phyloP scores from a whole-genome alignment of 2,329 filamentous ascomycete species.

The Microthyrium microscopicum region DNA sequence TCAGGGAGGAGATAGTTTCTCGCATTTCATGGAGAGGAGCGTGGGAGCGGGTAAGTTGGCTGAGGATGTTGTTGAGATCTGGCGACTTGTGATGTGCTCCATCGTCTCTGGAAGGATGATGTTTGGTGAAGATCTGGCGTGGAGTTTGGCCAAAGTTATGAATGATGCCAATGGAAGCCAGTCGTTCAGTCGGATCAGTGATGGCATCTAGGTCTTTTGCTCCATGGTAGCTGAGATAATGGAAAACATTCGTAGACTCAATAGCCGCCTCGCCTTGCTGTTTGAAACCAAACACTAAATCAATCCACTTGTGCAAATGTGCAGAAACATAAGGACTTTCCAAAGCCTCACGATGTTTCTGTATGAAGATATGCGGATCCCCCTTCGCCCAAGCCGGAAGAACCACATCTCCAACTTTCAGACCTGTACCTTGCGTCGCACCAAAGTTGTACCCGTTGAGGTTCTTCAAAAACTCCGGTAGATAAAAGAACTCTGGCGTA shows the following conservation, averaged over 20 bases:
- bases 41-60: conserved; percentile 62
- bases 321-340: conserved; percentile 87
- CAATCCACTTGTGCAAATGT: conserved; percentile 86
- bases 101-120: conserved; percentile 64
- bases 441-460: conserved; percentile 92
- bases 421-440: conserved; percentile 60
- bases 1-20: conserved; percentile 64
- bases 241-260: conserved; percentile 87
- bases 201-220: conserved; percentile 87
- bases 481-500: conserved; percentile 92
- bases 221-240: conserved; percentile 86
- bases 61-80: conserved; percentile 64
- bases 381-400: conserved; percentile 96
- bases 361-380: conserved; percentile 86
- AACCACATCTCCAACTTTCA: conserved; percentile 67
- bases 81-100: conserved; percentile 43
- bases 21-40: conserved; percentile 57
- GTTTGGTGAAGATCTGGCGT: conserved; percentile 74
- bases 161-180: conserved; percentile 87
- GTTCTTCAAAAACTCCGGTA: conserved; percentile 90
- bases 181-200: conserved; percentile 67
- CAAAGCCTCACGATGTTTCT: conserved; percentile 86
- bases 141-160: conserved; percentile 98
- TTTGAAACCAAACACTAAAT: conserved; percentile 85
- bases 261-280: conserved; percentile 85